These are phyloP conservation scores for Pseudophaeomoniella oleicola DNA, from an alignment of 2,329 filamentous ascomycete genomes.

Conservation along the genomic window DNA sequence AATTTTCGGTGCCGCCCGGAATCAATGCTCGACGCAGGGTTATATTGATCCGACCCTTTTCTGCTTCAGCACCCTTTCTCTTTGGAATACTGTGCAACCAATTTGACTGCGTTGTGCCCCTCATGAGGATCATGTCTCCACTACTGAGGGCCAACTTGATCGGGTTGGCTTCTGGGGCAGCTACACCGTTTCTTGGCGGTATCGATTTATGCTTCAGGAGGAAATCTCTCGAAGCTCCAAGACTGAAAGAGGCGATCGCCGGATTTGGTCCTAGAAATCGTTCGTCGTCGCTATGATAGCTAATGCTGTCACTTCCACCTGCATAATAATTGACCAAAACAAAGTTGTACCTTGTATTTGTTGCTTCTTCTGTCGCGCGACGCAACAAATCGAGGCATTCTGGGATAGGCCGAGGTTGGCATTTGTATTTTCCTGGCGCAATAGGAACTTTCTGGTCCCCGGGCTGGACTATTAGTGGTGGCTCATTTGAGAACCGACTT, in stretches of 20 bases:
- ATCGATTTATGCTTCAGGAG: conserved; percentile 63
- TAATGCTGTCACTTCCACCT: conserved; percentile 61
- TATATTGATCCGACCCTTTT: conserved; percentile 58
- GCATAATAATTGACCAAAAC: conserved; percentile 74
- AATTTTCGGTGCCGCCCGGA: conserved; percentile 63
- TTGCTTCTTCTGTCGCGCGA: conserved; percentile 48
- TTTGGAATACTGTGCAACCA: conserved; percentile 73
- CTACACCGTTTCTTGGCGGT: conserved; percentile 17
- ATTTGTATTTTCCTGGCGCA: conserved; percentile 37
- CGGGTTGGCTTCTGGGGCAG: conserved; percentile 20
- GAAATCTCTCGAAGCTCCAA: conserved; percentile 61
- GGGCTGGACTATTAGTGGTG: conserved; percentile 8
- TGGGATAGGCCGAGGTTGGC: conserved; percentile 55
- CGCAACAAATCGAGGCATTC: conserved; percentile 52
- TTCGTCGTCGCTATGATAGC: conserved; percentile 71
- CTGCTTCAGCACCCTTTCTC: conserved; percentile 44
- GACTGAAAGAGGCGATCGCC: conserved; percentile 58
- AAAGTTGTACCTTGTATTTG: conserved; percentile 59
- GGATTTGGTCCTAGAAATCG: conserved; percentile 56
- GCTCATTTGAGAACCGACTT: conserved; percentile 41
- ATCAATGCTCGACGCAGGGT: conserved; percentile 61
- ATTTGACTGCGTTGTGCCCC: conserved; percentile 55
- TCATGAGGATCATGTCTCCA: conserved; percentile 71
- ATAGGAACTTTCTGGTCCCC: conserved; percentile 14
- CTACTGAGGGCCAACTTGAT: conserved; percentile 43